These are phyloP conservation scores for Aspergillus fumigatus DNA, from an alignment of 2,329 filamentous ascomycete species.

Conservation along the genomic window DNA sequence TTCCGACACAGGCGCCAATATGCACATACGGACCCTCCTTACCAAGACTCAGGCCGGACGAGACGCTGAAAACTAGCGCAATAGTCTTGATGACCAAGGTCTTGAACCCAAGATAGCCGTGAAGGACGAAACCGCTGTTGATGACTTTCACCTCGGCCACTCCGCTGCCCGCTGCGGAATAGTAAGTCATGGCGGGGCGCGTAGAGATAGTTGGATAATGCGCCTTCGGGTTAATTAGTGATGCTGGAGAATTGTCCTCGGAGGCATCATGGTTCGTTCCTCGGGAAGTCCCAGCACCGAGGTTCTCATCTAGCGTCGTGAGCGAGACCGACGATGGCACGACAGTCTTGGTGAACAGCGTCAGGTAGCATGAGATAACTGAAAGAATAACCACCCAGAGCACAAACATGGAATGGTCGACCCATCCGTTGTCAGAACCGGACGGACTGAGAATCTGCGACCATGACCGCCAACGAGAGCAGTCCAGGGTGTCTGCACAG, in stretches of 20 bases:
- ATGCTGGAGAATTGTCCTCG: constrained; percentile 41
- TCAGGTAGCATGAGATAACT: constrained; percentile 69
- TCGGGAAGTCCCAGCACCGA: constrained; percentile 61
- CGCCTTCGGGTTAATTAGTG: constrained; percentile 38
- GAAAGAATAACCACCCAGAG: constrained; percentile 66
- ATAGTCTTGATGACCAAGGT: constrained; percentile 82
- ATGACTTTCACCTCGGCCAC: constrained; percentile 98
- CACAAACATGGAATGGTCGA: constrained; percentile 76
- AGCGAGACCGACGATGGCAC: constrained; percentile 85
- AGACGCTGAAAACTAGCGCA: constrained; percentile 80
- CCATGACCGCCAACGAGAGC: constrained; percentile 61
- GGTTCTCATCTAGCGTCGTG: constrained; percentile 85
- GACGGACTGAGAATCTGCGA: constrained; percentile 58
- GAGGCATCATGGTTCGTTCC: constrained; percentile 41
- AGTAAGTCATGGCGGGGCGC: constrained; percentile 78
- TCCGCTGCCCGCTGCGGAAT: constrained; percentile 90
- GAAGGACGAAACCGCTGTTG: constrained; percentile 93
- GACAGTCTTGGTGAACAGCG: constrained; percentile 86
- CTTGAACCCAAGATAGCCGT: constrained; percentile 86
- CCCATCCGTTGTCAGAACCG: constrained; percentile 50
- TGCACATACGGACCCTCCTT: constrained; percentile 98
- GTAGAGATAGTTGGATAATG: constrained; percentile 27
- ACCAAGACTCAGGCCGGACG: constrained; percentile 86
- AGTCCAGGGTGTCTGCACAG: constrained; percentile 53
- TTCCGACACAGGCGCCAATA: constrained; percentile 90